These are phyloP conservation scores for Acer saccharum DNA, from an alignment of 345 rosid species.

Conservation along the genomic window DNA sequence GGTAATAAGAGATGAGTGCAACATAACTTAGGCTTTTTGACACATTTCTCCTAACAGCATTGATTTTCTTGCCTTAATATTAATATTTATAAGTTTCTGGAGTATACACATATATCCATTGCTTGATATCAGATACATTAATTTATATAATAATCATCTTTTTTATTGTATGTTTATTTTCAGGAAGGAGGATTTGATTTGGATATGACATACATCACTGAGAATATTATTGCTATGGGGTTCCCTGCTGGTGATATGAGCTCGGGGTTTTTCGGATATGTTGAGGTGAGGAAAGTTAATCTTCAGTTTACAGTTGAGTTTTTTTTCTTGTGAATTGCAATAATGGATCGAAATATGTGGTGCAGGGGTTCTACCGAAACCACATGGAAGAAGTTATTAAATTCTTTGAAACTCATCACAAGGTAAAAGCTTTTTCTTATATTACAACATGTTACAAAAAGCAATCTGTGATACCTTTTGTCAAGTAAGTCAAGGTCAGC, in stretches of 20 bases:
- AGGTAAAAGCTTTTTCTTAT: conserved; percentile 40
- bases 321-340: neutral
- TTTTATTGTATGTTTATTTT: conserved; percentile 13
- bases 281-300: conserved; percentile 55
- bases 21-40: neutral
- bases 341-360: conserved; percentile 24
- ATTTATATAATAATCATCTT: neutral
- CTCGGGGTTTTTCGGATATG: conserved; percentile 86
- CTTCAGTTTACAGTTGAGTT: conserved; percentile 10
- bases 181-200: conserved; percentile 93
- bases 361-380: conserved; percentile 87
- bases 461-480: neutral
- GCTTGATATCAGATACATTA: neutral
- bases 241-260: conserved; percentile 97
- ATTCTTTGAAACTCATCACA: conserved; percentile 89
- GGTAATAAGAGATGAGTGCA: neutral
- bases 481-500: no score
- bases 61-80: neutral
- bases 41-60: neutral
- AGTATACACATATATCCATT: neutral
- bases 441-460: neutral
- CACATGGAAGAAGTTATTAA: conserved; percentile 94
- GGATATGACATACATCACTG: conserved; percentile 84
- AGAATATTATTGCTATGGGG: conserved; percentile 93
- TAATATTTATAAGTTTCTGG: neutral